Conservation (phyloP, 148 eudicot genomes). For the Simmondsia chinensis region DNA sequence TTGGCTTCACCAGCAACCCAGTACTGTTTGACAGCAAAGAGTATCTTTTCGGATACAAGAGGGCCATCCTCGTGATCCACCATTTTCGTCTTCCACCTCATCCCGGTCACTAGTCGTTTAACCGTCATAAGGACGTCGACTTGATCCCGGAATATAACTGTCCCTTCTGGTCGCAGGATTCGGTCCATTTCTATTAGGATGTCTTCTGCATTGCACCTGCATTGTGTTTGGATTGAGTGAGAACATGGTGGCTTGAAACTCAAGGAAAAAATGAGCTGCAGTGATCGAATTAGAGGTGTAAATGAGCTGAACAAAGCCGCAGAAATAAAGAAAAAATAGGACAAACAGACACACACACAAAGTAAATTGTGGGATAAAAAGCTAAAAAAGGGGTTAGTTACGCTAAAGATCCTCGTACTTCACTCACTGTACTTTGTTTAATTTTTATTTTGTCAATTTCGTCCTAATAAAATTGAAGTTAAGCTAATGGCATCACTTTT, state of each 20-base stretch:
- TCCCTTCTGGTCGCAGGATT: conserved; percentile 33
- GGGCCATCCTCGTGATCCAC: conserved; percentile 41
- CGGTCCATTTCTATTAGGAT: conserved; percentile 32
- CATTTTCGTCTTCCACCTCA: conserved; percentile 38
- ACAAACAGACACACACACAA: no score
- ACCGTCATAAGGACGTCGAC: conserved; percentile 29
- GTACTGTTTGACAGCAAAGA: conserved; percentile 30
- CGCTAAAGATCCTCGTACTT: no score
- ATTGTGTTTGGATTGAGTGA: background rate
- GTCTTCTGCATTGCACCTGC: conserved; percentile 31
- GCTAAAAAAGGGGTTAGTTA: no score
- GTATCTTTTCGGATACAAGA: conserved; percentile 29
- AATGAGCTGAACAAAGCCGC: no score
- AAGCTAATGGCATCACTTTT: no score
- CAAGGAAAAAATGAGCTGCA: background rate
- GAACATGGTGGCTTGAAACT: background rate
- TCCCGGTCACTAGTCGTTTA: conserved; percentile 23
- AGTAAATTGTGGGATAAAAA: no score
- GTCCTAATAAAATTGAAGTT: no score
- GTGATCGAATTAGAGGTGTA: no score
- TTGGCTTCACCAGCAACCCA: conserved; percentile 32
- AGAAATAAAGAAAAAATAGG: no score
- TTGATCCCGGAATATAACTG: conserved; percentile 25
- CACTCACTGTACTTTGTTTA: no score
- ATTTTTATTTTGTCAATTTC: no score